A percentile compares a stretch with the other conserved stretches of the same genome.
phyloP scores from a whole-genome alignment of 2,329 filamentous ascomycete species.

The Penicillium sp. region DNA sequence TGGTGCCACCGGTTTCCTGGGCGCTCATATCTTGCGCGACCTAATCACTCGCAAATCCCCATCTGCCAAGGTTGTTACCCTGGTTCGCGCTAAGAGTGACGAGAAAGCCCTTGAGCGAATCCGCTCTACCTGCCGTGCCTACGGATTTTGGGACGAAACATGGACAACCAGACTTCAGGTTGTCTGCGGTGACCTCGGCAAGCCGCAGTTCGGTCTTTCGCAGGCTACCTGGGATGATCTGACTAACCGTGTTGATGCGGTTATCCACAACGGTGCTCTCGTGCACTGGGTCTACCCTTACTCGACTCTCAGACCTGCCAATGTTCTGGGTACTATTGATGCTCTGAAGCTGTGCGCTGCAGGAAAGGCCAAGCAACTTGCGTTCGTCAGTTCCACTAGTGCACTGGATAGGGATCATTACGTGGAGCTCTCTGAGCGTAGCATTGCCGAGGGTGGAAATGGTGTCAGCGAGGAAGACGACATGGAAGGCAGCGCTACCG shows the following conservation, averaged over 20 bases:
- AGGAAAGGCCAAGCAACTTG: slow-evolving; percentile 77
- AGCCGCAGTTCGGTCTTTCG: slow-evolving; percentile 74
- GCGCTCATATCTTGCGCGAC: slow-evolving; percentile 77
- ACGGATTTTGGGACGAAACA: slow-evolving; percentile 71
- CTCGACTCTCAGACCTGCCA: slow-evolving; percentile 69
- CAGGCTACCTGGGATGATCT: slow-evolving; percentile 68
- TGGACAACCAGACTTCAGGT: slow-evolving; percentile 70
- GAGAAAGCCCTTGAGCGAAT: slow-evolving; percentile 68
- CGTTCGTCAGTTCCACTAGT: slow-evolving; percentile 81
- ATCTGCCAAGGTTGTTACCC: slow-evolving; percentile 68
- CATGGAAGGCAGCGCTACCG: slow-evolving; percentile 73
- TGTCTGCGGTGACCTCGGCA: slow-evolving; percentile 74
- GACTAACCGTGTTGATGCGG: slow-evolving; percentile 68
- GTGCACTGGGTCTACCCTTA: slow-evolving; percentile 84
- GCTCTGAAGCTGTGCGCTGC: slow-evolving; percentile 74
- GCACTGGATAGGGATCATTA: slow-evolving; percentile 84
- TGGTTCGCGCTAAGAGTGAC: slow-evolving; percentile 71
- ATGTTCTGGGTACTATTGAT: slow-evolving; percentile 82
- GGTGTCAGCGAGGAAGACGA: slow-evolving; percentile 77
- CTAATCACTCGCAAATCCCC: slow-evolving; percentile 65
- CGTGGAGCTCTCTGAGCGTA: slow-evolving; percentile 70
- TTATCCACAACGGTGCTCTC: slow-evolving; percentile 81
- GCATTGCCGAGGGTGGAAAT: slow-evolving; percentile 62
- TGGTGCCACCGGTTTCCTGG: slow-evolving; percentile 88
- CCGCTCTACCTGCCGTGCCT: slow-evolving; percentile 69